phyloP scores from a whole-genome alignment of 23 red algal genomes.

The Gracilaria vermiculophylla region DNA sequence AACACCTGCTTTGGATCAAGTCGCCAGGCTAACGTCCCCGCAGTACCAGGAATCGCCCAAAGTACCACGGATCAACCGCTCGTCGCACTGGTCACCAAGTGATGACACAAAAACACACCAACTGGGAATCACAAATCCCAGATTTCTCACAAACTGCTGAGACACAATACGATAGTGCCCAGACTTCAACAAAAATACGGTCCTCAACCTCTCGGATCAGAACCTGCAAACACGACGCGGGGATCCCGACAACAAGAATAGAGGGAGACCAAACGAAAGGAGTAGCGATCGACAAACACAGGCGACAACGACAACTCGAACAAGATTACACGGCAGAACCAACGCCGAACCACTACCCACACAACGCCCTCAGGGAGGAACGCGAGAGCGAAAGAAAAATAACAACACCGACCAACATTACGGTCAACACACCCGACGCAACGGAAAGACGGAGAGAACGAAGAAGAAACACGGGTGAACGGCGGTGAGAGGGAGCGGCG shows the following conservation, averaged over 20 bases:
- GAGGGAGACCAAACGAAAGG: no score
- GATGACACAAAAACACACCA: no score
- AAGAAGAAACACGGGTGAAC: neutral
- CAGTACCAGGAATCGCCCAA: no score
- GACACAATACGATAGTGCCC: neutral
- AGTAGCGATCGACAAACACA: neutral
- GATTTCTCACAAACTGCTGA: neutral
- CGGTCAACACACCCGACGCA: neutral
- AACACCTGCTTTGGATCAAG: constrained; percentile 5
- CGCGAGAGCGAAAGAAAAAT: neutral
- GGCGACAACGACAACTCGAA: neutral
- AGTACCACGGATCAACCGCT: neutral
- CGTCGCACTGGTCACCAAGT: no score
- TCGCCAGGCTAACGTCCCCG: neutral
- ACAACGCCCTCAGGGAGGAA: neutral
- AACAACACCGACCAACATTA: neutral
- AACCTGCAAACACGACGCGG: neutral
- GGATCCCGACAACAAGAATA: neutral
- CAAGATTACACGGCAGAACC: no score
- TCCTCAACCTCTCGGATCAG: neutral
- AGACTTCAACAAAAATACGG: neutral
- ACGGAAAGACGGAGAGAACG: no score
- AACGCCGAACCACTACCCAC: no score
- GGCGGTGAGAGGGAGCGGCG: neutral
- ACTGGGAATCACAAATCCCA: no score